Conservation (phyloP, 495 filamentous ascomycete species). For the Xylaria acuta region DNA sequence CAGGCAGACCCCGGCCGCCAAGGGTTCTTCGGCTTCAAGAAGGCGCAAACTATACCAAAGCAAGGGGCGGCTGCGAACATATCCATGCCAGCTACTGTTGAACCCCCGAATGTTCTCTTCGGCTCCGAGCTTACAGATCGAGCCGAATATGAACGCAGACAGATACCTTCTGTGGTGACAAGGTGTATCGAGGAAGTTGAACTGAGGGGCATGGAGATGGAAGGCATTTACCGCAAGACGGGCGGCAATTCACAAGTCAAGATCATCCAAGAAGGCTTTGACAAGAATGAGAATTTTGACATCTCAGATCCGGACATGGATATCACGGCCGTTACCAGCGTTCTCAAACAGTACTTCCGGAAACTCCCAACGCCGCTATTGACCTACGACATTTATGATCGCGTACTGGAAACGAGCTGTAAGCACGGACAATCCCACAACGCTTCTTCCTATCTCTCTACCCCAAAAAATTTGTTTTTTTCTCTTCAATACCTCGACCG, state of each 20-base stretch:
- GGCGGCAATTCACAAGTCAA: conserved; percentile 89
- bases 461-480: too few species aligned
- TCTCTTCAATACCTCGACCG: conserved; percentile 11
- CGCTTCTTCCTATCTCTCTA: background rate
- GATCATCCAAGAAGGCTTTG: conserved; percentile 86
- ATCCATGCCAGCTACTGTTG: conserved; percentile 55
- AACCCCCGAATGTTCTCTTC: conserved; percentile 73
- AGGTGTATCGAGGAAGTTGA: conserved; percentile 98
- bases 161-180: conserved; percentile 88
- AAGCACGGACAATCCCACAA: conserved; percentile 37
- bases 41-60: conserved; percentile 53
- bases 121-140: conserved; percentile 88
- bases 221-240: conserved; percentile 98
- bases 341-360: conserved; percentile 97
- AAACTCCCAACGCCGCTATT: conserved; percentile 90
- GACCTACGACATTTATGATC: conserved; percentile 91
- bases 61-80: conserved; percentile 62
- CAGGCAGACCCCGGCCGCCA: conserved; percentile 63
- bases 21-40: conserved; percentile 79
- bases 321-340: conserved; percentile 94
- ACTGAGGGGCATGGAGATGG: conserved; percentile 93
- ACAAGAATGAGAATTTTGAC: conserved; percentile 81
- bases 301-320: conserved; percentile 93
- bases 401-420: conserved; percentile 78
- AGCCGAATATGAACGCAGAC: conserved; percentile 85